Evolutionary conservation across 176 grass and related monocot species (phyloP), one percentile per base, ranked within the genome.

Genomic region (Bonia amplexicaulis): DNA sequence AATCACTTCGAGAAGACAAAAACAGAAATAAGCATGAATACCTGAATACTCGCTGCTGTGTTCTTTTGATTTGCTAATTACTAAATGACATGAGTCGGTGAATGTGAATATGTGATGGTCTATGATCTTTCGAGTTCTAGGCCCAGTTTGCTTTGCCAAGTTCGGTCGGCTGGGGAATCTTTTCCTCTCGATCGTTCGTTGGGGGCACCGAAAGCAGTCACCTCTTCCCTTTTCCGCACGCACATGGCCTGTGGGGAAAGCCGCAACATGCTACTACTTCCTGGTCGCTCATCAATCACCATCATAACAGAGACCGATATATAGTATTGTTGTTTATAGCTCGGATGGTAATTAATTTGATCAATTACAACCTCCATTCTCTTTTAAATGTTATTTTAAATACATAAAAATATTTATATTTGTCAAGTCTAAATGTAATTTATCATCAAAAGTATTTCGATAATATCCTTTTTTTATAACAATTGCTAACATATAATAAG

Each of bases 181-280:
- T 65, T 33, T 73, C 10, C 11, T 62, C 17, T 73, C 67, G 17
- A 33, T 13, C 37, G 9, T 61, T 61, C 20, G 4, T 39, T 60
- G 20, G 2, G 39, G 51, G 49, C 27, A 14, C 59, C 80, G 20
- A 77, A 78, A 83, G 64, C n/a, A 45, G 44, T 27, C 37, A n/a
- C 17, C 54, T 67, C 48, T 79, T 37, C 41, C 19, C 37, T 31
- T 86, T 72, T 78, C 26, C 15, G 54, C 7, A 7, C 58, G 83
- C 78, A 90, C 88, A 86, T 82, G 84, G 63, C 58, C 29, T 68
- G 66, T n/a, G 52, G 82, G 40, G 47, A 55, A 62, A 80, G 16
- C 10, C 10, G 31, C 65, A 61, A 29, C 53, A 60, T 55, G 66
- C 49, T 65, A 27, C 22, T 33, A 31, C 22, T 73, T 23, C 9